These are phyloP conservation scores for Nidula microcarpa DNA, from an alignment of 768 basidiomycete species.

Conservation along the genomic window DNA sequence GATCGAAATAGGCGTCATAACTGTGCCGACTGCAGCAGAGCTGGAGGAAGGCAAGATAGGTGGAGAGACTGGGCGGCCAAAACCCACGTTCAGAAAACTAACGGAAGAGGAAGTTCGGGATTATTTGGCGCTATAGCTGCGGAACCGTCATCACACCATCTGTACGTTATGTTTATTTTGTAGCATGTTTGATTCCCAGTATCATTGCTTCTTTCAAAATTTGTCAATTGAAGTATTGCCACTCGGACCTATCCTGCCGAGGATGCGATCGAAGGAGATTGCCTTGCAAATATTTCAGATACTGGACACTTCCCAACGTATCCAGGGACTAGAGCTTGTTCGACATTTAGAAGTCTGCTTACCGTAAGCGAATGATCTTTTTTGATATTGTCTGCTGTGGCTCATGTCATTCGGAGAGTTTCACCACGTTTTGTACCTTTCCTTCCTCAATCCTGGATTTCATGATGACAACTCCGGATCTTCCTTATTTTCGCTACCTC, in stretches of 20 bases:
- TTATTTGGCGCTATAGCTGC: slow-evolving; percentile 76
- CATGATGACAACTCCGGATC: too few species aligned
- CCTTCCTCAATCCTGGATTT: too few species aligned
- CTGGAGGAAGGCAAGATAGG: slow-evolving; percentile 71
- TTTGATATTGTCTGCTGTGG: background rate
- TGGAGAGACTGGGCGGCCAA: slow-evolving; percentile 64
- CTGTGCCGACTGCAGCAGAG: slow-evolving; percentile 73
- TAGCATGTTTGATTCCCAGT: background rate
- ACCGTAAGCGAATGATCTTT: background rate
- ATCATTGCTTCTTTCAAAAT: too few species aligned
- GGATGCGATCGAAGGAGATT: background rate
- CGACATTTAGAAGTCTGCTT: background rate
- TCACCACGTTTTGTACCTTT: too few species aligned
- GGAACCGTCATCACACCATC: slow-evolving; percentile 1
- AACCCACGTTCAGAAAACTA: slow-evolving; percentile 91
- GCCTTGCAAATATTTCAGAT: background rate
- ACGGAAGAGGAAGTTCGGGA: slow-evolving; percentile 96
- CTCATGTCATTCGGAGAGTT: too few species aligned
- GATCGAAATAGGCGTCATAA: slow-evolving; percentile 96
- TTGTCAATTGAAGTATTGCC: too few species aligned
- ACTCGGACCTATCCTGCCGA: too few species aligned
- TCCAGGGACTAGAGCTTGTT: background rate
- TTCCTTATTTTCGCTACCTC: too few species aligned
- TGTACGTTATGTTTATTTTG: slow-evolving; percentile 21
- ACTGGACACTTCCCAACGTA: background rate